Evolutionary conservation across 2,329 filamentous ascomycete species (phyloP), one percentile per base, ranked within the genome.

Genomic region (Colletotrichum karsti): DNA sequence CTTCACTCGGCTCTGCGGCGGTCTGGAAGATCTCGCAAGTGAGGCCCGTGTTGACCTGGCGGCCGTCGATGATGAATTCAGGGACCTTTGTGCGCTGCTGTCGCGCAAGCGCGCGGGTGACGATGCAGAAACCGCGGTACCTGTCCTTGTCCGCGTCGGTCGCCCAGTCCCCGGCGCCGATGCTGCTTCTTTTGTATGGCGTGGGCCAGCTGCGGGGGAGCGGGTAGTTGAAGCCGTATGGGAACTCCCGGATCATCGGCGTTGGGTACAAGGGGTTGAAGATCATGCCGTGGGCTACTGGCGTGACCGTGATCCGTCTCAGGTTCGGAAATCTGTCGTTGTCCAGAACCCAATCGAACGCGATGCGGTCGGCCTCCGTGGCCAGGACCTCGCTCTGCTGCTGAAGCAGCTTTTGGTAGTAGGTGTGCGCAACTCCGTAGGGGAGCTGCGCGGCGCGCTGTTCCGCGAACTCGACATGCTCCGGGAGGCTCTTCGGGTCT

Each of bases 161-260:
- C 7, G 63, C 60, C 65, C 58, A 68, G 1, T 2, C 13, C 22
- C 20, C 24, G 18, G 28, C 28, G 28, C 8, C 13, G 2, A 44
- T 35, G 13, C 18, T 26, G 5, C 3, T 37, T 1, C 9, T 10
- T 9, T 22, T 28, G 5, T 10, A 42, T 18, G 51, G 10, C 13
- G 35, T 18, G 3, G 72, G 73, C 79, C 77, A 79, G 9, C 77
- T 75, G 22, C 73, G 74, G 1, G 78, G 75, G 10, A 80, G 71
- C 1, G 78, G 77, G 60, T 83, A 82, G 24, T 78, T 78, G 44
- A 84, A 81, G 4, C 78, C 78, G 1, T 66, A 46, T 0, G 80
- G 80, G 10, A 84, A 77, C 4, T 76, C 73, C 7, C 80, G 78
- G 28, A 82, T 80, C 73, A 81, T 81, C 1, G 82, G 82, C 1